These are phyloP conservation scores for Gentiana dahurica DNA, from an alignment of 257 asterid species.

Conservation along the genomic window DNA sequence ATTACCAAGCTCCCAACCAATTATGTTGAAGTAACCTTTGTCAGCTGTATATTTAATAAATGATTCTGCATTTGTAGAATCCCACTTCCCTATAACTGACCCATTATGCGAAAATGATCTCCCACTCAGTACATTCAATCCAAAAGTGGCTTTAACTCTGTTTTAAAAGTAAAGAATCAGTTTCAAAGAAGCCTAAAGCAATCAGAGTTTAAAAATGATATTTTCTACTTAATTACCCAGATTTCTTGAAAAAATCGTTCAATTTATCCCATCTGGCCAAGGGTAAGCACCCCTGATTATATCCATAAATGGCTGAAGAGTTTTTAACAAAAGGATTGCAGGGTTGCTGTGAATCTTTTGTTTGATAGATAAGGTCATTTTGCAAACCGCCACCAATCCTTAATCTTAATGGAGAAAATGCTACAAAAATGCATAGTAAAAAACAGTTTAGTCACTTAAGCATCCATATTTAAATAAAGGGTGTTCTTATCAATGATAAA, in stretches of 20 bases:
- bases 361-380: conserved; percentile 61
- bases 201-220: background rate
- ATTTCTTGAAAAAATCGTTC: conserved; percentile 46
- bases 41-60: conserved; percentile 45
- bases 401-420: conserved; percentile 78
- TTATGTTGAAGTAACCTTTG: conserved; percentile 42
- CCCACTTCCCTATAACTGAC: conserved; percentile 52
- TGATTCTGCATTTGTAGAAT: conserved; percentile 20
- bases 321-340: conserved; percentile 44
- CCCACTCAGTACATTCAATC: conserved; percentile 66
- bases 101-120: conserved; percentile 23
- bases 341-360: conserved; percentile 35
- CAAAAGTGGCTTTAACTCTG: conserved; percentile 60
- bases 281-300: conserved; percentile 68
- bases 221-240: conserved; percentile 37
- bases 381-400: conserved; percentile 85
- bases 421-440: conserved; percentile 24
- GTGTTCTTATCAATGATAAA: no score
- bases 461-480: conserved; percentile 7
- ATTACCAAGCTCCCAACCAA: conserved; percentile 84
- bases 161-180: conserved; percentile 3
- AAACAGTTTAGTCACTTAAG: conserved; percentile 5
- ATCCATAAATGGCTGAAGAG: conserved; percentile 44
- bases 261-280: conserved; percentile 80
- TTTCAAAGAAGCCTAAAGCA: background rate